These are phyloP conservation scores for Astragalus membranaceus DNA, from an alignment of 306 rosid species.

Conservation along the genomic window DNA sequence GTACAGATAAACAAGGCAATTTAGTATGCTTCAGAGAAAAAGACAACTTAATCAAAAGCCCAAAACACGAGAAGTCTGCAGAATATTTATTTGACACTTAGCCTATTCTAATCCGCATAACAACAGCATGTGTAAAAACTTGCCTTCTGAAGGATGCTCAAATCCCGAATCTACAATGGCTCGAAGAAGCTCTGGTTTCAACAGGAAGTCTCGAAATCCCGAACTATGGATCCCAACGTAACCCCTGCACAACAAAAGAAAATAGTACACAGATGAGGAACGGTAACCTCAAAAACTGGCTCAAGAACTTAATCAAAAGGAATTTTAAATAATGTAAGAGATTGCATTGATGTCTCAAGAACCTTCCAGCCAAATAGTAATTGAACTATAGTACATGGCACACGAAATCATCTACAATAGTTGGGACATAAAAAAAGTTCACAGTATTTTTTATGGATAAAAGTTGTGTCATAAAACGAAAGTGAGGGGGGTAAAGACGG, in stretches of 20 bases:
- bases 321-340: background rate
- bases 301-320: background rate
- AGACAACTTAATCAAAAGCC: background rate
- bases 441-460: too few species aligned
- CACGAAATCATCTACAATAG: background rate
- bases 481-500: too few species aligned
- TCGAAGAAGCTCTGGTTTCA: slow-evolving; percentile 83
- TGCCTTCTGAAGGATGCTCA: slow-evolving; percentile 90
- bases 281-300: background rate
- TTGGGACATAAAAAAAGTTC: too few species aligned
- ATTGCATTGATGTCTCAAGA: background rate
- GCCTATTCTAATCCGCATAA: background rate
- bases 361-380: background rate
- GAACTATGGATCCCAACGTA: slow-evolving; percentile 83
- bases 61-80: background rate
- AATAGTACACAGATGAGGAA: background rate
- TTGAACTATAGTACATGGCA: background rate
- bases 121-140: slow-evolving; percentile 12
- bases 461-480: too few species aligned
- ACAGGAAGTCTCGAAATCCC: slow-evolving; percentile 70
- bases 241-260: slow-evolving; percentile 46
- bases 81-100: background rate
- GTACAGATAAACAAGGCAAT: background rate
- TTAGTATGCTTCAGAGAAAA: background rate
- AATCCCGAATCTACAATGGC: slow-evolving; percentile 78